Evolutionary conservation across 2,329 filamentous ascomycete genomes (phyloP), one percentile per base, ranked within the genome.

Genomic region (Phialocephala sp.): DNA sequence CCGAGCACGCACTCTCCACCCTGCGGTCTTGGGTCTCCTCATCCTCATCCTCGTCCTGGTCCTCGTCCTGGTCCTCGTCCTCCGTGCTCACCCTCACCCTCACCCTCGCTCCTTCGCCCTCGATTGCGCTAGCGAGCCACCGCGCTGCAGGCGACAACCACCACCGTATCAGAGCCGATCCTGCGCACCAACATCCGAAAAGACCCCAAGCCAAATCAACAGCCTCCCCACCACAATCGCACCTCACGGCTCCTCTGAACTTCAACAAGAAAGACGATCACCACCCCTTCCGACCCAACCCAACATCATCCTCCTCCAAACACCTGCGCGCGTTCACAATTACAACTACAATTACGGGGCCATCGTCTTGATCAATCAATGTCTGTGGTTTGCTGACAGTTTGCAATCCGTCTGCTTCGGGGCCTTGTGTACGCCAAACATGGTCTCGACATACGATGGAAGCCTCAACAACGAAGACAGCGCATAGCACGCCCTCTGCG

Each of bases 401-500:
- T 14, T 54, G 22, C 50, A 54, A 54, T n/a, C 50, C 50, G 50
- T 54, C 50, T 54, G 50, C 50, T 54, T 54, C 50, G 50, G 24
- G 50, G 11, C 22, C 14, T 14, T 5, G 8, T 12, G 20, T 18
- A 27, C 22, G 39, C 47, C 54, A 67, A 71, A 67, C 52, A 71
- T 71, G 69, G n/a, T 60, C 47, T 70, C 69, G 66, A 66, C 64
- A 54, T 43, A 41, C 50, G 62, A 60, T 39, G 62, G 63, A 65
- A 36, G 58, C 52, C 62, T 67, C 70, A 72, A 74, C 69, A 72
- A 76, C 77, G 75, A 75, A 77, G 72, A 72, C 72, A 24, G 80
- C 84, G 66, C 80, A 77, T 74, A 87, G 82, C 78, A 88, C 87
- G 12, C 86, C 87, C 27, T 80, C 83, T 65, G 87, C 87, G 60